Base-by-base conservation (phyloP, 371 early-diverging fungal species). In the Apophysomyces variabilis region DNA sequence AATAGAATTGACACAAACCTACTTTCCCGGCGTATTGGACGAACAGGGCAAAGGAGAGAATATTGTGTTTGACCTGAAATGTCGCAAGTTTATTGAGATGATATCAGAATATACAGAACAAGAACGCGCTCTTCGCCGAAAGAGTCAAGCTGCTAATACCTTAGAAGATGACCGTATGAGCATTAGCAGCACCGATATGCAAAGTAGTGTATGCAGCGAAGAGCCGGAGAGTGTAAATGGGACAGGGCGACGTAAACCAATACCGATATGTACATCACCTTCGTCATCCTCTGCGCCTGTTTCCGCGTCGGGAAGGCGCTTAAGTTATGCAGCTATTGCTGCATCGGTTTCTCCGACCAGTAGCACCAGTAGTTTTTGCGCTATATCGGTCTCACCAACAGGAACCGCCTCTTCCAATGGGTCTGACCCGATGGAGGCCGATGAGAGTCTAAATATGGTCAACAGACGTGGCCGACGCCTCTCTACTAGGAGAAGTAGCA, bases 81-180 rank as follows among this genome's bases (percentile, higher is more conserved):
- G 96, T 68, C 90, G 88, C 38, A 89, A 92, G 70, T 96, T 96
- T 74, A 75, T 96, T 21, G 96, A 96, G 79, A 87, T 95, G 82
- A 89, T 95, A 66, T 72, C 84, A 1, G 65, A 74, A 37, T 70
- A 72, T 39, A 88, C 88, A 64, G 12, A 91, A 92, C 47, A 78
- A 84, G 36, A 69, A 71, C 54, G 1, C 21, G 54, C 54, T 26
- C 54, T 50, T 50, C 54, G 38, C 32, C 35, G 38, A 60, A 60
- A 21, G 60, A 60, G 8, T 26, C 35, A n/a, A 7, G 43, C 14
- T 50, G 43, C 36, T 39, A 45, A 36, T 32, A 39, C 35, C n/a
- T 54, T 43, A 35, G 58, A 62, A 4, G 61, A 68, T 35, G 68
- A 68, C 36, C 62, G 35, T 13, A 26, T 54, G 16, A 66, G 62